These are phyloP conservation scores for Sisymbrium altissimum DNA, from an alignment of 345 rosid species.

Conservation along the genomic window DNA sequence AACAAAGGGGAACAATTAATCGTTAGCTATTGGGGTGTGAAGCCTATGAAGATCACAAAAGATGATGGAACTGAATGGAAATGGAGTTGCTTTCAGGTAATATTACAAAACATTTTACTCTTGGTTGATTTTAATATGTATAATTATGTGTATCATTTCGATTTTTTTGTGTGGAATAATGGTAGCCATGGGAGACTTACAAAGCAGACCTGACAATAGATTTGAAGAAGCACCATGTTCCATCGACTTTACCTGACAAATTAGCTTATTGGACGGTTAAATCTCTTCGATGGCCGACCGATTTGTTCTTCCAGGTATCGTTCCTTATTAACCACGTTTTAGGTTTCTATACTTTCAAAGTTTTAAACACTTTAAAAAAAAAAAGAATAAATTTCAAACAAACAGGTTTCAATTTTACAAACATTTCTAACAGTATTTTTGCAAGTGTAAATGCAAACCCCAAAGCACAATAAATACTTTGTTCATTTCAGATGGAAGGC, in stretches of 20 bases:
- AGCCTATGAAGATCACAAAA: slow-evolving; percentile 39
- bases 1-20: slow-evolving; percentile 31
- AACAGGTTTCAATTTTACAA: not conserved
- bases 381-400: not conserved
- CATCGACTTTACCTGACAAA: slow-evolving; percentile 47
- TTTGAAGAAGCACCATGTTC: slow-evolving; percentile 68
- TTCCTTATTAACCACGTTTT: not conserved
- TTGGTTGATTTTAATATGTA: not conserved
- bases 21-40: slow-evolving; percentile 57
- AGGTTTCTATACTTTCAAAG: too few species aligned
- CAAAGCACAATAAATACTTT: not conserved
- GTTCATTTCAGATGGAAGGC: not conserved
- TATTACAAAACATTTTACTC: not conserved
- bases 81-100: slow-evolving; percentile 57
- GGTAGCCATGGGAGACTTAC: slow-evolving; percentile 50
- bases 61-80: slow-evolving; percentile 61
- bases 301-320: slow-evolving; percentile 49
- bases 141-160: not conserved
- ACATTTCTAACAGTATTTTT: not conserved
- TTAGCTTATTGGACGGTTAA: slow-evolving; percentile 72
- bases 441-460: not conserved
- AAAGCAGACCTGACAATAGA: slow-evolving; percentile 57
- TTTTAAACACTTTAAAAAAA: too few species aligned
- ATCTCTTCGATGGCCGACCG: slow-evolving; percentile 64
- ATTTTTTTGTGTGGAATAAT: not conserved